Conservation (phyloP, 768 basidiomycete genomes). For the Daedaleopsis nitida region DNA sequence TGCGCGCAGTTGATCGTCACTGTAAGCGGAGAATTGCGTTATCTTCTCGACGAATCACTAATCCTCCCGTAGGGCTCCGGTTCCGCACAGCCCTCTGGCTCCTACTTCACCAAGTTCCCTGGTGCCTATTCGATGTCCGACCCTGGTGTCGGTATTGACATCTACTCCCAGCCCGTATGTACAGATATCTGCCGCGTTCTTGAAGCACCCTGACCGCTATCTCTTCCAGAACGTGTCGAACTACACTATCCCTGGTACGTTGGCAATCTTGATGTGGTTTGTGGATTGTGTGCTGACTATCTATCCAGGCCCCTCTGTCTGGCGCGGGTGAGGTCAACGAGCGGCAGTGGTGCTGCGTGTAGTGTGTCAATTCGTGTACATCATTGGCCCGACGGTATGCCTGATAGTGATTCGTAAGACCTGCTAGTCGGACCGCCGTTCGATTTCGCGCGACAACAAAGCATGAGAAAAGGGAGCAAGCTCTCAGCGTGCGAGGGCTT, state of each 20-base stretch:
- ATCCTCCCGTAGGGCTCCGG: constrained; percentile 6
- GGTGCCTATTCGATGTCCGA: constrained; percentile 34
- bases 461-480: too few species aligned
- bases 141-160: constrained; percentile 34
- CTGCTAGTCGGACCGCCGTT: too few species aligned
- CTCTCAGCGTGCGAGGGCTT: too few species aligned
- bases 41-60: background rate
- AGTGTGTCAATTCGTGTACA: too few species aligned
- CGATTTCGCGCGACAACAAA: too few species aligned
- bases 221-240: constrained; percentile 27
- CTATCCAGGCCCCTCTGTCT: background rate
- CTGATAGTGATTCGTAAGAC: too few species aligned
- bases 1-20: constrained; percentile 35
- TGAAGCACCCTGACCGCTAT: constrained; percentile 15
- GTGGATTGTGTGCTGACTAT: background rate
- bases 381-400: too few species aligned
- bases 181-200: background rate
- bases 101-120: constrained; percentile 40
- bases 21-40: background rate
- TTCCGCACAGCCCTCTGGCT: constrained; percentile 28
- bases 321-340: background rate
- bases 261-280: constrained; percentile 4
- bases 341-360: too few species aligned
- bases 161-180: constrained; percentile 32
- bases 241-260: constrained; percentile 42